A percentile compares a stretch with the other conserved stretches of the same genome.
phyloP scores from a whole-genome alignment of 495 filamentous ascomycete genomes.

The Tuber melanosporum region DNA sequence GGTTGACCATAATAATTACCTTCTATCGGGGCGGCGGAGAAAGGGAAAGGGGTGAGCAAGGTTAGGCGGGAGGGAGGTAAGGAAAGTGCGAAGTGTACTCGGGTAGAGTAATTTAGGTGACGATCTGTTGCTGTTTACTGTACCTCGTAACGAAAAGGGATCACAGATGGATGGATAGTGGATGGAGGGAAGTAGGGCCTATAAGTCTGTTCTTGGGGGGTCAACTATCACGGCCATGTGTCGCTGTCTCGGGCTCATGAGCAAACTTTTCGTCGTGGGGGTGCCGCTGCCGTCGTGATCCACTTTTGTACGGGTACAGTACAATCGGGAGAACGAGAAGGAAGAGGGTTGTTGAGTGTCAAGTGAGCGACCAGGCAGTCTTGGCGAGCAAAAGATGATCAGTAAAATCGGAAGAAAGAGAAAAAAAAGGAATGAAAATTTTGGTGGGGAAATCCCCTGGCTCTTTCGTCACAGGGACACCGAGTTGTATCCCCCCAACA shows the following conservation, averaged over 20 bases:
- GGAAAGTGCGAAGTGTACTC: conserved; percentile 30
- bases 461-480: conserved; percentile 1
- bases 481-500: not conserved
- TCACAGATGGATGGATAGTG: not conserved
- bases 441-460: conserved; percentile 1
- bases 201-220: not conserved
- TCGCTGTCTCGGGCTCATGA: not conserved
- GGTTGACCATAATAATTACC: conserved; percentile 28
- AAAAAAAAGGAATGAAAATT: not conserved
- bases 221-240: not conserved
- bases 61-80: conserved; percentile 39
- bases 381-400: not conserved
- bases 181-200: not conserved
- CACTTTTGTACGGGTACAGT: too few relatives aligned
- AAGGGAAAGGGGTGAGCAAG: not conserved
- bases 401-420: conserved; percentile 39
- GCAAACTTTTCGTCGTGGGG: not conserved
- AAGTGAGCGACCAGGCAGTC: not conserved
- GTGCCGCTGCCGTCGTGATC: not conserved
- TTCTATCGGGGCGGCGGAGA: not conserved
- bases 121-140: not conserved
- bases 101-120: too few relatives aligned
- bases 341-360: not conserved
- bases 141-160: not conserved
- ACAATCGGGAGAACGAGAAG: not conserved